Base-by-base conservation (phyloP, 169 alveolate species). In the Plasmodium knowlesi region DNA sequence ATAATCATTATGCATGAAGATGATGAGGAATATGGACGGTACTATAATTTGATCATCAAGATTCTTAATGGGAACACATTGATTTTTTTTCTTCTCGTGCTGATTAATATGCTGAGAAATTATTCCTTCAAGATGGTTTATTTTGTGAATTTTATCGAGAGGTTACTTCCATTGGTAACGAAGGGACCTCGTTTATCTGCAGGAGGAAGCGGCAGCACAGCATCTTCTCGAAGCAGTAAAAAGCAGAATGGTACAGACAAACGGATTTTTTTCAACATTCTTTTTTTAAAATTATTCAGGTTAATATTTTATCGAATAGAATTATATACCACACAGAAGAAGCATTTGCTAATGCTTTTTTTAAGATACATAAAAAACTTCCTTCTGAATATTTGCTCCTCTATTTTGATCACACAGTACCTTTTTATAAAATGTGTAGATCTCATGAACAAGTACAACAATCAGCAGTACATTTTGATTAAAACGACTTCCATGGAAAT, bases 331-430 rank as follows among this genome's bases (percentile, higher is more conserved):
- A 67, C n/a, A 3, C 82, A 89, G 32, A 89, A 89, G 73, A 89
- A 89, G 41, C 94, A 89, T 34, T 22, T 89, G 16, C 19, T 89
- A 32, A 67, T 89, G 50, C 39, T 80, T 0, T 89, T 37, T 41
- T 67, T 89, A 57, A 78, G 94, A 41, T 89, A 89, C 82, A 79
- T 89, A 12, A 89, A 89, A 46, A 89, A 89, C 67, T 89, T 89
- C 39, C 73, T 89, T 14, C 73, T 89, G n/a, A 89, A 89, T 30
- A 89, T 89, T 25, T 89, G 94, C 72, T 79, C 88, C 5, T 78
- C 83, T 6, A 6, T 70, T 41, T n/a, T 89, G 70, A 89, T 89
- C 19, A 89, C 83, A 79, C 94, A 89, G 71, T 89, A 89, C 46
- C 46, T 89, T 37, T 89, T 79, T 53, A 89, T 89, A 6, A 89